Base-by-base conservation (phyloP, 2,329 filamentous ascomycete genomes). In the Mollisiaceae sp. region DNA sequence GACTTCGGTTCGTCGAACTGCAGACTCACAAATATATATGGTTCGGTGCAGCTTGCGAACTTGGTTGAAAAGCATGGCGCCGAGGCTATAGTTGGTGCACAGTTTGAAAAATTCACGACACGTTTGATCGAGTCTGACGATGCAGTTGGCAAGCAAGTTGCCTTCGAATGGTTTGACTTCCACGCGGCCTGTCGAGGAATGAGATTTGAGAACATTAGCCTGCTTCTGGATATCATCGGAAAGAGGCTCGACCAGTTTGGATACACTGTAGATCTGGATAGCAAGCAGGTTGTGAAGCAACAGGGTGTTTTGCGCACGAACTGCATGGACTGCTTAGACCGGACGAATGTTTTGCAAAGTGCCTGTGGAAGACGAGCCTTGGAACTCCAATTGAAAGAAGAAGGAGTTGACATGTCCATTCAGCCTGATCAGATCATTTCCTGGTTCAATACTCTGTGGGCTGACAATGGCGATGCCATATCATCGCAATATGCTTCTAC, bases 381-480 rank as follows among this genome's bases (percentile, higher is more conserved):
- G 1, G 93, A 97, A 70, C 77, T 84, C 38, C 93, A 97, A 74
- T 82, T 99, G 1, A 89, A 86, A 64, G 83, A 86, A 22, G 88
- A 96, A 68, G 91, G 91, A 0, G 89, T 93, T 66, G 87, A 90
- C 63, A 90, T 96, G 78, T 87, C 89, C 70, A 82, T 90, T 0
- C 89, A 95, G 68, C 78, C 83, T 27, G 93, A 97, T 75, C 90
- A 92, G 64, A 87, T 89, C 63, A 96, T 92, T 5, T 85, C 89
- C 55, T 98, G 94, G 93, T 98, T 98, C 81, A 98, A 99, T 77
- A 93, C 88, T 0, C 82, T 98, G 0, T 99, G 95, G 94, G 95
- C 95, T 0, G 95, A 99, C 76, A 99, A 99, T 71, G 95, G 95
- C 15, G 95, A 99, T 77, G 93, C 94, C 0, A 93, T 98, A 63